A percentile compares a stretch with the other conserved stretches of the same genome.
phyloP scores from a whole-genome alignment of 768 basidiomycete species.

The Hirschioporus abietinus region DNA sequence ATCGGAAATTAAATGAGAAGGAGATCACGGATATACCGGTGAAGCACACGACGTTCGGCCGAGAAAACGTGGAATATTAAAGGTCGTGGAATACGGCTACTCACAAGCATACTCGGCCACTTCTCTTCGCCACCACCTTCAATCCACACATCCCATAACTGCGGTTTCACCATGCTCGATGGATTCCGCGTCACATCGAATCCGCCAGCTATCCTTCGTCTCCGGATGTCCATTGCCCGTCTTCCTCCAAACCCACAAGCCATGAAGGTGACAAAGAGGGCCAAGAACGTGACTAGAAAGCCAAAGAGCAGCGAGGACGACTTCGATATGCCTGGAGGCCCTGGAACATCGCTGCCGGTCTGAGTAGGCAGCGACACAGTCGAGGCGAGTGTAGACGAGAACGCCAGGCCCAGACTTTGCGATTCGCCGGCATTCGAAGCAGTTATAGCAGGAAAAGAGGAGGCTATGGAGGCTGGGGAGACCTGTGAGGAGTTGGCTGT shows the following conservation, averaged over 20 bases:
- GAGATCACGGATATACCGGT: background rate
- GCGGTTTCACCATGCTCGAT: background rate
- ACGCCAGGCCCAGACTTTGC: background rate
- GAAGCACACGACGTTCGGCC: background rate
- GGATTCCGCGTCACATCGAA: background rate
- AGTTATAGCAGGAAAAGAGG: background rate
- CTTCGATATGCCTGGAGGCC: constrained; percentile 2
- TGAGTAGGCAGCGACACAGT: background rate
- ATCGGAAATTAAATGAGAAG: no score
- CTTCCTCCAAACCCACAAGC: background rate
- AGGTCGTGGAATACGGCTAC: background rate
- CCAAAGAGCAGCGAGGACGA: constrained; percentile 4
- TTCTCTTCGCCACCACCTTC: background rate
- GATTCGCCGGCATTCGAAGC: background rate
- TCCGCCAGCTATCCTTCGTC: background rate
- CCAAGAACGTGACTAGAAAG: constrained; percentile 4
- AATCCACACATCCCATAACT: constrained; percentile 4
- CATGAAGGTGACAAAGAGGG: constrained; percentile 2
- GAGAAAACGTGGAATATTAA: background rate
- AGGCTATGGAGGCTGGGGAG: no score
- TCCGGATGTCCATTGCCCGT: background rate
- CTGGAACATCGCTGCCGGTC: background rate
- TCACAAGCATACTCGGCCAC: constrained; percentile 4
- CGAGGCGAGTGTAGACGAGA: background rate
- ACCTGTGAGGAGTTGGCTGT: background rate